These are phyloP conservation scores for Tolypocladium tundrense DNA, from an alignment of 2,329 filamentous ascomycete species.

Conservation along the genomic window DNA sequence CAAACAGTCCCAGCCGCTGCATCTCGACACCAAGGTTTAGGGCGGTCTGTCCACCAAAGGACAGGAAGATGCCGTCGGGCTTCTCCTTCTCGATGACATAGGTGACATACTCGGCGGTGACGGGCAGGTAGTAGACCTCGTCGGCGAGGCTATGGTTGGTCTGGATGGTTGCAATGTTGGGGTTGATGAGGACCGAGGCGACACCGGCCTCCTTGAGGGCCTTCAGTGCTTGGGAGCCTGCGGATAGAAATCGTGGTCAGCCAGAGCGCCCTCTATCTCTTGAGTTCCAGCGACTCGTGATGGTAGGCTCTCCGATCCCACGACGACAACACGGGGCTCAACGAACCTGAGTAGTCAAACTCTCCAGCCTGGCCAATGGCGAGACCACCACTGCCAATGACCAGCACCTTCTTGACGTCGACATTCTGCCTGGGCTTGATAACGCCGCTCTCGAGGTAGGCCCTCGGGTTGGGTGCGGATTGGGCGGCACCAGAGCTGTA, in stretches of 20 bases:
- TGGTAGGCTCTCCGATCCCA: not conserved
- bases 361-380: conserved; percentile 97
- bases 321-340: not conserved
- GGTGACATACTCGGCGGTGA: conserved; percentile 94
- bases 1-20: conserved; percentile 91
- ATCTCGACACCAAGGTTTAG: conserved; percentile 95
- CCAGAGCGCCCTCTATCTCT: not conserved
- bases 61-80: conserved; percentile 94
- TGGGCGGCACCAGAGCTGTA: conserved; percentile 41
- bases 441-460: conserved; percentile 80
- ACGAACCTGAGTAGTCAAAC: conserved; percentile 94
- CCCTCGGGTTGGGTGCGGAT: conserved; percentile 69
- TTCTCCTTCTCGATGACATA: conserved; percentile 95
- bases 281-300: not conserved
- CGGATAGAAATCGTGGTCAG: conserved; percentile 4
- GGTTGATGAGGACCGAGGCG: conserved; percentile 86
- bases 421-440: conserved; percentile 72
- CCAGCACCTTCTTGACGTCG: conserved; percentile 91
- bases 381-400: conserved; percentile 90
- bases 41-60: conserved; percentile 94
- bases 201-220: conserved; percentile 93
- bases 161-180: conserved; percentile 97
- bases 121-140: conserved; percentile 95
- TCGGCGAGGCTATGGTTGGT: conserved; percentile 93
- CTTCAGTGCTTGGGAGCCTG: conserved; percentile 92